phyloP scores from a whole-genome alignment of 305 asterid species.

The Salvia sclarea region DNA sequence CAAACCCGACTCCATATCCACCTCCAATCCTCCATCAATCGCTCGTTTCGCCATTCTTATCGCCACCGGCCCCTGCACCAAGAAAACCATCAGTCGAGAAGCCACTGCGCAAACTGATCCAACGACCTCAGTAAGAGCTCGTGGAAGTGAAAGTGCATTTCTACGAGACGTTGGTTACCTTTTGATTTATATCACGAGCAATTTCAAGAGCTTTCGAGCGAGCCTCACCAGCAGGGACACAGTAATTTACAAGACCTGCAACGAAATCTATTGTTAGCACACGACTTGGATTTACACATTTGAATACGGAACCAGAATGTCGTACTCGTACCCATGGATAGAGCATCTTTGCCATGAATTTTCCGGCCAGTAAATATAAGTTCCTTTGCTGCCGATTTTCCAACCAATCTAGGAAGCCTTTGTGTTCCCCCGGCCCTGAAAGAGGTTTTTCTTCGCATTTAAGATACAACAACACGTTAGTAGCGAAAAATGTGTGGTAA shows the following conservation, averaged over 20 bases:
- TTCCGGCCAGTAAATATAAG: constrained; percentile 79
- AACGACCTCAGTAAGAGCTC: neutral
- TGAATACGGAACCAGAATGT: constrained; percentile 19
- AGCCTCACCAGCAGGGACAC: constrained; percentile 81
- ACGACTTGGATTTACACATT: constrained; percentile 17
- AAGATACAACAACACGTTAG: constrained; percentile 22
- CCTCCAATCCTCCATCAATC: constrained; percentile 66
- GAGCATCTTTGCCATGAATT: constrained; percentile 64
- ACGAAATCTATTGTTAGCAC: constrained; percentile 25
- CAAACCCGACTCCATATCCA: constrained; percentile 60
- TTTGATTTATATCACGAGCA: constrained; percentile 70
- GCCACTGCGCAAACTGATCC: neutral
- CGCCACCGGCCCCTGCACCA: constrained; percentile 84
- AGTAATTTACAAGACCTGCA: constrained; percentile 85
- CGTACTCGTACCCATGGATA: constrained; percentile 54
- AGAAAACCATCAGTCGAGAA: neutral
- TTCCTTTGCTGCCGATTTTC: constrained; percentile 85
- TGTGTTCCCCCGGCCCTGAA: constrained; percentile 92
- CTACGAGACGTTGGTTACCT: constrained; percentile 55
- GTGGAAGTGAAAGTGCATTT: no score
- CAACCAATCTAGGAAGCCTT: constrained; percentile 92
- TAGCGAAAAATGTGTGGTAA: constrained; percentile 1
- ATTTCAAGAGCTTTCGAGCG: constrained; percentile 76
- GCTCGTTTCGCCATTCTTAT: constrained; percentile 86
- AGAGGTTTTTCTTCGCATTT: constrained; percentile 29